A percentile compares a stretch with the other conserved stretches of the same genome.
Evolutionary conservation across 2,329 filamentous ascomycete genomes (phyloP).

Genomic region (Didymellaceae sp.): DNA sequence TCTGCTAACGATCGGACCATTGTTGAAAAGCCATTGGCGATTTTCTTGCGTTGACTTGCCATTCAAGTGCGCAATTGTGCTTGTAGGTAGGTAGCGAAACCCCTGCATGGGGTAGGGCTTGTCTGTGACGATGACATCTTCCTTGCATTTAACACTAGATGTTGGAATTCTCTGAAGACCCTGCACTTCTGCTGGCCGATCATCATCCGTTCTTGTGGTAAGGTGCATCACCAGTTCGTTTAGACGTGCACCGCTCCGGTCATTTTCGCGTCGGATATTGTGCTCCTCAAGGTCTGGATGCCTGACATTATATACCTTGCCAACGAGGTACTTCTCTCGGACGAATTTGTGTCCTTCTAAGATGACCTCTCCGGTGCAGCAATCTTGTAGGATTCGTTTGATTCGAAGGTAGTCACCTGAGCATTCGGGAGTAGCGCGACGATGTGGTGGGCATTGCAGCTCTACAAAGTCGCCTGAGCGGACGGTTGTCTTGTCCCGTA

Average conservation of each 20-base stretch:
- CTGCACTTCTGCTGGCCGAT: neutral
- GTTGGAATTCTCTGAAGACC: neutral
- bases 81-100: neutral
- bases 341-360: neutral
- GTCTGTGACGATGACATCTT: neutral
- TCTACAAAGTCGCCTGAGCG: neutral
- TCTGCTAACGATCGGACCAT: neutral
- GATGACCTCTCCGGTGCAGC: neutral
- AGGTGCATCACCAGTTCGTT: neutral
- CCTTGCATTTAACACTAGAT: neutral
- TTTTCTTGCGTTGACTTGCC: neutral
- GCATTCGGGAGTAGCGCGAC: neutral
- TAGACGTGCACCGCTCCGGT: neutral
- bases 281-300: neutral
- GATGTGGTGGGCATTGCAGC: neutral
- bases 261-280: neutral
- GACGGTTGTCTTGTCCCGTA: neutral
- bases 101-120: neutral
- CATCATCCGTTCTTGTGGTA: neutral
- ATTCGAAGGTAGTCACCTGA: neutral
- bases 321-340: neutral
- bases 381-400: neutral
- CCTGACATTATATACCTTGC: neutral
- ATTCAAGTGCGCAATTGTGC: neutral
- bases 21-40: neutral